Evolutionary conservation across 306 rosid genomes (phyloP).

Genomic region (Medicago arabica): DNA sequence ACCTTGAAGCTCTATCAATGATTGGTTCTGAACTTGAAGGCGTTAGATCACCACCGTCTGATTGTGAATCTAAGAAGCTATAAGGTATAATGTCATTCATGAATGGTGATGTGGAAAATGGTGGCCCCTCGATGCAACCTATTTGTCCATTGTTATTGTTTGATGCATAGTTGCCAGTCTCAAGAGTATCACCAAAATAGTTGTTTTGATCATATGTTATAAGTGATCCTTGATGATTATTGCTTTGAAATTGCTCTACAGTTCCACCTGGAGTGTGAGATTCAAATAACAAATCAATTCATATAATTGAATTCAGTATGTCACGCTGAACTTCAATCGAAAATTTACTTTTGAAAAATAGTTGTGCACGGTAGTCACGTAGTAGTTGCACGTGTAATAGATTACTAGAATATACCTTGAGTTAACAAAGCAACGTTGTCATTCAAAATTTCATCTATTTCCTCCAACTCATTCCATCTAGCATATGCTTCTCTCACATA

Average conservation of each 20-base stretch:
- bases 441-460: slow-evolving; percentile 49
- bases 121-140: slow-evolving; percentile 49
- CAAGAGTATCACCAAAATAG: slow-evolving; percentile 36
- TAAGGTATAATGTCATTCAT: slow-evolving; percentile 31
- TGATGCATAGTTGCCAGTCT: slow-evolving; percentile 1
- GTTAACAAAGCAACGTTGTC: slow-evolving; percentile 55
- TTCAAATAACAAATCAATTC: background rate
- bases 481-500: slow-evolving; percentile 58
- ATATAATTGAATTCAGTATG: background rate
- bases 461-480: slow-evolving; percentile 63
- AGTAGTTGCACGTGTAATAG: no score
- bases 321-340: background rate
- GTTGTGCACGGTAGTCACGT: no score
- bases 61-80: slow-evolving; percentile 52
- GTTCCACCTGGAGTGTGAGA: slow-evolving; percentile 44
- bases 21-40: slow-evolving; percentile 49
- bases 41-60: slow-evolving; percentile 52
- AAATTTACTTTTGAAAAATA: background rate
- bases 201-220: slow-evolving; percentile 38
- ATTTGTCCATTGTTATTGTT: slow-evolving; percentile 24
- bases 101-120: slow-evolving; percentile 32
- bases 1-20: slow-evolving; percentile 31
- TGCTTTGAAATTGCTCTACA: slow-evolving; percentile 43
- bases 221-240: slow-evolving; percentile 31
- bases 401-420: slow-evolving; percentile 50